Evolutionary conservation across 306 rosid genomes (phyloP).

Genomic region (Cajanus cajan): DNA sequence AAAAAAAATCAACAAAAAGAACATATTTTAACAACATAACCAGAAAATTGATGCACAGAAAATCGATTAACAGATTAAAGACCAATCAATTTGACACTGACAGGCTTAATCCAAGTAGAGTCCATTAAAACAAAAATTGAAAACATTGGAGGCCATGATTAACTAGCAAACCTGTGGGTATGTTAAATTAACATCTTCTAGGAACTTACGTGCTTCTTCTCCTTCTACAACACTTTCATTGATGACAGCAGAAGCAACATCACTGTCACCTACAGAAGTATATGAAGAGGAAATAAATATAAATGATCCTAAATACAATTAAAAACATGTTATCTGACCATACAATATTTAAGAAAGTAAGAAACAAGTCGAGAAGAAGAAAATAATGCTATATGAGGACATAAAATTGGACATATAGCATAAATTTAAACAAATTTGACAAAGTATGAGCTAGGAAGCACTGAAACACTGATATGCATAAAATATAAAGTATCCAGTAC

Average conservation of each 20-base stretch:
- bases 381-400: neutral
- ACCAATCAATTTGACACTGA: slow-evolving; percentile 12
- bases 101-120: slow-evolving; percentile 1
- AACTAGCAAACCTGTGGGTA: slow-evolving; percentile 79
- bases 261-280: slow-evolving; percentile 66
- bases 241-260: slow-evolving; percentile 64
- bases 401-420: neutral
- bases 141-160: neutral
- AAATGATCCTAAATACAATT: neutral
- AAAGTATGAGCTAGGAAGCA: neutral
- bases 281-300: slow-evolving; percentile 4
- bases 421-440: neutral
- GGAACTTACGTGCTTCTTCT: slow-evolving; percentile 75
- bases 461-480: neutral
- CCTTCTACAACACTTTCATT: slow-evolving; percentile 82
- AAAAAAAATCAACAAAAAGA: no score
- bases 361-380: neutral
- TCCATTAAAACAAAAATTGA: slow-evolving; percentile 13
- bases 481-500: neutral
- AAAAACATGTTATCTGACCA: slow-evolving; percentile 2
- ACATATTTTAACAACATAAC: slow-evolving; percentile 1
- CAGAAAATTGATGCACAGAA: neutral
- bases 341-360: slow-evolving; percentile 3
- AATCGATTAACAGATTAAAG: neutral
- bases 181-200: slow-evolving; percentile 76